A percentile compares a stretch with the other conserved stretches of the same genome.
Conservation (phyloP, 208 protist genomes). For the Vickermania ingenoplastis region DNA sequence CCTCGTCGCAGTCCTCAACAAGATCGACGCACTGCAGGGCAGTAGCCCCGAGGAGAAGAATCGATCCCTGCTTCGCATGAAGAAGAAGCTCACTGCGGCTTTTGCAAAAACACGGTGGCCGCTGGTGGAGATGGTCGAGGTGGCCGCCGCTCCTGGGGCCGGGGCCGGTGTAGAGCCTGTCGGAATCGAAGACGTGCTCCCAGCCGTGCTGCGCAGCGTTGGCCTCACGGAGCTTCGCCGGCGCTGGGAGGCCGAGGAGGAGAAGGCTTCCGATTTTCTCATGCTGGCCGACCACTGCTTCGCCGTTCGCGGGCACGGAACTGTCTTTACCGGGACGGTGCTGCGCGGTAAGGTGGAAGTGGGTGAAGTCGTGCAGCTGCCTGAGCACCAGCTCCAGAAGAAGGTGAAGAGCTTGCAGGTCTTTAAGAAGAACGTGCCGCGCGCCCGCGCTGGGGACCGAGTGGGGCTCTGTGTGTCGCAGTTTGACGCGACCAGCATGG, state of each 20-base stretch:
- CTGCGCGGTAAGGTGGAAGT: constrained; percentile 70
- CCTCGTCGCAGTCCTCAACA: constrained; percentile 95
- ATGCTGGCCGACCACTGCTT: constrained; percentile 98
- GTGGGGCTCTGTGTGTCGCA: constrained; percentile 90
- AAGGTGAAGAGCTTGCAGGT: constrained; percentile 94
- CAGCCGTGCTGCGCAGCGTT: constrained; percentile 23
- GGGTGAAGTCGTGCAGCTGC: constrained; percentile 83
- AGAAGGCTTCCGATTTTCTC: constrained; percentile 55
- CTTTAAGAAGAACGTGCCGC: constrained; percentile 83
- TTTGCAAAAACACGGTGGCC: constrained; percentile 75
- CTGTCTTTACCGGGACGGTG: constrained; percentile 96
- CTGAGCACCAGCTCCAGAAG: constrained; percentile 57
- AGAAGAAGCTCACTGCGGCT: constrained; percentile 29
- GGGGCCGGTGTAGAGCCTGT: constrained; percentile 8
- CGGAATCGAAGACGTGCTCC: constrained; percentile 27
- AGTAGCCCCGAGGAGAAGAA: constrained; percentile 14
- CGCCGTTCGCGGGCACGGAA: constrained; percentile 93
- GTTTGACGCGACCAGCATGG: constrained; percentile 83
- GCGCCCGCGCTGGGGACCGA: constrained; percentile 74
- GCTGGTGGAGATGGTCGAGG: constrained; percentile 48
- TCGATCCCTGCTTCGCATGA: constrained; percentile 32
- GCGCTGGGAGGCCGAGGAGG: constrained; percentile 2
- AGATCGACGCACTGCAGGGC: constrained; percentile 85
- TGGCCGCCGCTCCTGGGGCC: constrained; percentile 38
- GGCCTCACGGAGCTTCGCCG: constrained; percentile 15